These are phyloP conservation scores for Lachancea nothofagi DNA, from an alignment of 805 yeast species.

Conservation along the genomic window DNA sequence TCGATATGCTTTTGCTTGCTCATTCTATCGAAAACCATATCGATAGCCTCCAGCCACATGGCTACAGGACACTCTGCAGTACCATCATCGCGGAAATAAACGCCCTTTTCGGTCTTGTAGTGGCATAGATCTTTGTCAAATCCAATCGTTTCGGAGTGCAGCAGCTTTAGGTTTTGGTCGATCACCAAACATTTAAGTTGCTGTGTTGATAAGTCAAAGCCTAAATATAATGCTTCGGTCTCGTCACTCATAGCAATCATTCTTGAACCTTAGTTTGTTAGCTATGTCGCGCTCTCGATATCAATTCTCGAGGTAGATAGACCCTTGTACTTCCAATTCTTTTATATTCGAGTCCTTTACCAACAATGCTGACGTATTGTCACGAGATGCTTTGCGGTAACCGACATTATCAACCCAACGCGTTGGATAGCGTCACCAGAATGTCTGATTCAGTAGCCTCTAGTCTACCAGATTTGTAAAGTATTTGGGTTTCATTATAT, in stretches of 20 bases:
- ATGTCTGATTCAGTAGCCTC: too few species aligned
- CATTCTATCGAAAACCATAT: conserved; percentile 46
- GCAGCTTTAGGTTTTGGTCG: conserved; percentile 45
- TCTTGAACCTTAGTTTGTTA: too few species aligned
- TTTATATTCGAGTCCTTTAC: neutral
- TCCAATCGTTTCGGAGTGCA: conserved; percentile 57
- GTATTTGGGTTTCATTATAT: too few species aligned
- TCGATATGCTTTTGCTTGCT: conserved; percentile 51
- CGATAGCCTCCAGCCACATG: conserved; percentile 88
- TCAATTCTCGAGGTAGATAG: too few species aligned
- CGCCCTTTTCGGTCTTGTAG: conserved; percentile 72
- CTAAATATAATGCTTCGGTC: conserved; percentile 39
- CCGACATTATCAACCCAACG: too few species aligned
- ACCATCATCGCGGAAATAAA: conserved; percentile 42
- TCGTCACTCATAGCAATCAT: neutral
- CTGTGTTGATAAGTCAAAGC: conserved; percentile 86
- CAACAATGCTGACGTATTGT: conserved; percentile 7
- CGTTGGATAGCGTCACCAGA: too few species aligned
- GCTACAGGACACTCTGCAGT: conserved; percentile 73
- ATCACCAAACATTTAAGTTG: conserved; percentile 75
- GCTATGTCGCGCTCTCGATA: too few species aligned
- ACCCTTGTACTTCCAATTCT: conserved; percentile 5
- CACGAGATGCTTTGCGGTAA: conserved; percentile 4
- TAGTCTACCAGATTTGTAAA: too few species aligned
- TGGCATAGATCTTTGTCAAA: conserved; percentile 60